Evolutionary conservation across 1,139 yeast species (phyloP).

Genomic region (Geotrichum cucujoidarum): DNA sequence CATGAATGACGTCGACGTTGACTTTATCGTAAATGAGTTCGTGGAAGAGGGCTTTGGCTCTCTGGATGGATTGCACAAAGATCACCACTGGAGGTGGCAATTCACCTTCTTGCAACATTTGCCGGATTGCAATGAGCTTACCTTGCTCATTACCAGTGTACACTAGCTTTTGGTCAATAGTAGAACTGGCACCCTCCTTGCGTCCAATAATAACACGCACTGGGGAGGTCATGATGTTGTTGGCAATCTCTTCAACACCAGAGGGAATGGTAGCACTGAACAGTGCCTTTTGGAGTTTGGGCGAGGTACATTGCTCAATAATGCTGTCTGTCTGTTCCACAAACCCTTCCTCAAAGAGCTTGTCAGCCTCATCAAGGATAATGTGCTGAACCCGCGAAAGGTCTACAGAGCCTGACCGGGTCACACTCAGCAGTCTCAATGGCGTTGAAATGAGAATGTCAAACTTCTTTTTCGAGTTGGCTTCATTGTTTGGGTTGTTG

Average conservation of each 20-base stretch:
- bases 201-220: conserved; percentile 86
- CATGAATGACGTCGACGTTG: conserved; percentile 93
- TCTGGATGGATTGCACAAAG: conserved; percentile 82
- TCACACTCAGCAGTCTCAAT: conserved; percentile 72
- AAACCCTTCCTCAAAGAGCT: conserved; percentile 83
- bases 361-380: conserved; percentile 94
- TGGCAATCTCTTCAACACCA: conserved; percentile 84
- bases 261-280: conserved; percentile 96
- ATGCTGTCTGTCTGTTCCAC: conserved; percentile 88
- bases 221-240: conserved; percentile 77
- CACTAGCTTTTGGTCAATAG: conserved; percentile 76
- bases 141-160: conserved; percentile 96
- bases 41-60: conserved; percentile 93
- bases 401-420: conserved; percentile 55
- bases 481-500: conserved; percentile 41
- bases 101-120: conserved; percentile 77
- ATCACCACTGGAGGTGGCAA: conserved; percentile 90
- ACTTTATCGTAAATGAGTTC: conserved; percentile 85
- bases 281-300: conserved; percentile 56
- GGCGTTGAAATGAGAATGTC: conserved; percentile 89
- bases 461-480: conserved; percentile 56
- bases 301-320: conserved; percentile 58
- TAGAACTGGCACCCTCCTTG: conserved; percentile 84
- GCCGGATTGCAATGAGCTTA: conserved; percentile 83
- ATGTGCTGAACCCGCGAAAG: conserved; percentile 64